These are phyloP conservation scores for Astragalus glycyphyllos DNA, from an alignment of 306 rosid genomes.

Conservation along the genomic window DNA sequence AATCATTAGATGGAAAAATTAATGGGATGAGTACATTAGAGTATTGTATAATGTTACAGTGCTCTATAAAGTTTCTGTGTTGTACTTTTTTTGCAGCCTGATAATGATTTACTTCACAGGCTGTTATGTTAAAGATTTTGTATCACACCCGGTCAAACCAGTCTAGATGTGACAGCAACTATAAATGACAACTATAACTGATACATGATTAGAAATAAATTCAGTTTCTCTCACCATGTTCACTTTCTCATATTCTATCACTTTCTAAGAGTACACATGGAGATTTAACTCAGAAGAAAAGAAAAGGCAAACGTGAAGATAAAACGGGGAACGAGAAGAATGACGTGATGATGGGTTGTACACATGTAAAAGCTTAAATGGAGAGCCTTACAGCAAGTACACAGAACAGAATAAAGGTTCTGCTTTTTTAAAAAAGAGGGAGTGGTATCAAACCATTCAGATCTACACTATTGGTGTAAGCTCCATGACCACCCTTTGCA, in stretches of 20 bases:
- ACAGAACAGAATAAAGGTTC: constrained; percentile 30
- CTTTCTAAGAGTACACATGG: background rate
- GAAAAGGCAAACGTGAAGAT: constrained; percentile 1
- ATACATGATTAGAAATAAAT: background rate
- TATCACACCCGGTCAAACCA: constrained; percentile 15
- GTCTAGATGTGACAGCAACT: background rate
- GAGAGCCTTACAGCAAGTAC: constrained; percentile 12
- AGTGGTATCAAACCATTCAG: constrained; percentile 64
- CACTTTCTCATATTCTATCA: constrained; percentile 1
- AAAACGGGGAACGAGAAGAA: constrained; percentile 1
- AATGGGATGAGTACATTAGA: background rate
- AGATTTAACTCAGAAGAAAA: constrained; percentile 19
- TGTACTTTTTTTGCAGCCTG: background rate
- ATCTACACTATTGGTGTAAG: constrained; percentile 95
- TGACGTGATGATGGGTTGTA: constrained; percentile 1
- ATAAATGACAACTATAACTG: constrained; percentile 3
- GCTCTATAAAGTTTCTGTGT: background rate
- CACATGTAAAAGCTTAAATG: constrained; percentile 17
- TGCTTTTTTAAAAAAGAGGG: constrained; percentile 34
- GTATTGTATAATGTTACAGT: background rate
- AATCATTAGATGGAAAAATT: constrained; percentile 17
- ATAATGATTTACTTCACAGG: background rate
- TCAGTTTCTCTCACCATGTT: constrained; percentile 18
- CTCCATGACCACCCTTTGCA: constrained; percentile 99
- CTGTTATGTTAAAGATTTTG: background rate